Conservation (phyloP, 1,284 basidiomycete genomes). For the Ceratobasidium sp. region DNA sequence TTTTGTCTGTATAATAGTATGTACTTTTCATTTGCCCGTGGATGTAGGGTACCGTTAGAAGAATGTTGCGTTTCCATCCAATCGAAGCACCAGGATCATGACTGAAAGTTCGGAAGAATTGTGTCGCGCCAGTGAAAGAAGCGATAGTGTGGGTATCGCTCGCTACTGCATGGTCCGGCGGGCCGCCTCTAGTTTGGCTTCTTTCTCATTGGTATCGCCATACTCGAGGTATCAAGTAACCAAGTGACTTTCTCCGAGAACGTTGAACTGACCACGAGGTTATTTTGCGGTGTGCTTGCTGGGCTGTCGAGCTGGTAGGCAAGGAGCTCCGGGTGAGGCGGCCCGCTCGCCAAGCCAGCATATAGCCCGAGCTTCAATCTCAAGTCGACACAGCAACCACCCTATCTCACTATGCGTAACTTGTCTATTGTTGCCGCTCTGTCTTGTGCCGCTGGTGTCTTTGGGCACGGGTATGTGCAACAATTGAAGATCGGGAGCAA, state of each 20-base stretch:
- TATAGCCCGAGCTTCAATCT: background rate
- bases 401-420: conserved; percentile 24
- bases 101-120: conserved; percentile 33
- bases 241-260: background rate
- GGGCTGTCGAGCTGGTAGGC: background rate
- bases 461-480: conserved; percentile 25
- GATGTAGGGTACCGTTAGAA: background rate
- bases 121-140: background rate
- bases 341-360: conserved; percentile 26
- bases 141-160: background rate
- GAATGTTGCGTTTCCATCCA: background rate
- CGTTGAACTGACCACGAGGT: background rate
- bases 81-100: background rate
- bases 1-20: conserved; percentile 9
- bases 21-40: background rate
- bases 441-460: conserved; percentile 7
- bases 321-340: background rate
- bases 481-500: conserved; percentile 30
- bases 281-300: background rate
- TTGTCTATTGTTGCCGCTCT: background rate
- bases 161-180: conserved; percentile 5
- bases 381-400: background rate
- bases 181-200: background rate
- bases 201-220: background rate
- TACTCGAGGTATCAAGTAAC: background rate